Evolutionary conservation across 768 basidiomycete genomes (phyloP).

Genomic region (Leucosporidium creatinivorum): DNA sequence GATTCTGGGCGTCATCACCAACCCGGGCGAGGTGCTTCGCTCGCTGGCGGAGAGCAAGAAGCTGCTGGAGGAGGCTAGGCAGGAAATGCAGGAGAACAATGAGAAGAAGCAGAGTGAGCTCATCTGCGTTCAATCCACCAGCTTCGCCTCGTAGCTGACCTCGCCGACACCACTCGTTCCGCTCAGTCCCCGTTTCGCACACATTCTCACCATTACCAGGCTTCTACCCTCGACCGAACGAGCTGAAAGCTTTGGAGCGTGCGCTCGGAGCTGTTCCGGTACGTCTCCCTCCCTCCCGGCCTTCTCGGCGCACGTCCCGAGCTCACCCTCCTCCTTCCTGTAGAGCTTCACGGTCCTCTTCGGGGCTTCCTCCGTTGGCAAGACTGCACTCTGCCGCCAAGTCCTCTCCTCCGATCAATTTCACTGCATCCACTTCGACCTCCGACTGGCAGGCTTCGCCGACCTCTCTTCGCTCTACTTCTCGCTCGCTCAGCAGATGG

Average conservation of each 20-base stretch:
- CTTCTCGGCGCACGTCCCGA: neutral
- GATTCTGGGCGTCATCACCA: slow-evolving; percentile 64
- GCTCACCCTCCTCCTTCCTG: neutral
- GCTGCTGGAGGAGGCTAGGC: slow-evolving; percentile 67
- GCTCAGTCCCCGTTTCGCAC: slow-evolving; percentile 43
- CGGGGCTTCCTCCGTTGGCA: slow-evolving; percentile 54
- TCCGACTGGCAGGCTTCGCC: slow-evolving; percentile 73
- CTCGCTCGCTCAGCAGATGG: slow-evolving; percentile 72
- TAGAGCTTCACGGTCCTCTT: slow-evolving; percentile 16
- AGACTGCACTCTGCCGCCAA: slow-evolving; percentile 74
- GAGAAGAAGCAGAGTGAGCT: slow-evolving; percentile 52
- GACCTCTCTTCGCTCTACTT: slow-evolving; percentile 67
- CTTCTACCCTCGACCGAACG: slow-evolving; percentile 62
- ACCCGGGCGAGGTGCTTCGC: slow-evolving; percentile 69
- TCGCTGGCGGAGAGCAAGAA: slow-evolving; percentile 70
- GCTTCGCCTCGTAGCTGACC: slow-evolving; percentile 35
- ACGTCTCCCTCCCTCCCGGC: neutral
- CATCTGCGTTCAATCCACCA: no score
- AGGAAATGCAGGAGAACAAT: slow-evolving; percentile 62
- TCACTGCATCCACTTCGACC: slow-evolving; percentile 75
- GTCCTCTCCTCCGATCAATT: slow-evolving; percentile 61
- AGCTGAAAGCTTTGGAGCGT: slow-evolving; percentile 59
- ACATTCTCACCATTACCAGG: slow-evolving; percentile 69
- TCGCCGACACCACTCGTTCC: slow-evolving; percentile 48
- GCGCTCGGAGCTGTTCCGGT: slow-evolving; percentile 54